Percentiles rank a stretch among this genome's conserved stretches.
These are phyloP conservation scores for Capsicum rhomboideum DNA, from an alignment of 257 asterid species.

Conservation along the genomic window DNA sequence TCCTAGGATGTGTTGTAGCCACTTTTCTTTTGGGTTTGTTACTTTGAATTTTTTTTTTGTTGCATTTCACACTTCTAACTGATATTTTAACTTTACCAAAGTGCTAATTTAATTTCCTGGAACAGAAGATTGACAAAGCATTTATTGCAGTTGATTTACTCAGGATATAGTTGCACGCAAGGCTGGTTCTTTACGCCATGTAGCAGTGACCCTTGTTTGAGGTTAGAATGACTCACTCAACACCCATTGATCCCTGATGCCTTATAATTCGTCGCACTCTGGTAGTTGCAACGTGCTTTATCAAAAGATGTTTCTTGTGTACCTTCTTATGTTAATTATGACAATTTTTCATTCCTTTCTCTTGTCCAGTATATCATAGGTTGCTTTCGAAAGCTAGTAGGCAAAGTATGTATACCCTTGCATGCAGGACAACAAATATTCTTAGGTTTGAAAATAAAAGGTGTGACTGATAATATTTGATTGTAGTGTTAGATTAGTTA, in stretches of 20 bases:
- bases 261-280: neutral
- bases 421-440: neutral
- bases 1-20: neutral
- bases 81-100: neutral
- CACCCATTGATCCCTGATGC: neutral
- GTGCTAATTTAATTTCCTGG: neutral
- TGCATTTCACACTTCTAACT: neutral
- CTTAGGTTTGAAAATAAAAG: neutral
- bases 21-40: neutral
- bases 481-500: neutral
- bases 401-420: neutral
- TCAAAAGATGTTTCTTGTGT: neutral
- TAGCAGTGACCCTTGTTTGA: constrained; percentile 72
- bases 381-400: neutral
- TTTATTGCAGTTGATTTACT: constrained; percentile 61
- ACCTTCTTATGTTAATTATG: neutral
- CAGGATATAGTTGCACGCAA: constrained; percentile 86
- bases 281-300: neutral
- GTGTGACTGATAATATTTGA: neutral
- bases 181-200: constrained; percentile 98
- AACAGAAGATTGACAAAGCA: neutral
- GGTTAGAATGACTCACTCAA: constrained; percentile 28
- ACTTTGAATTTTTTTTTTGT: neutral
- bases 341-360: neutral
- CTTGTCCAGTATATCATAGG: neutral